Evolutionary conservation across 768 basidiomycete species (phyloP), one percentile per base, ranked within the genome.

Genomic region (Kwoniella bestiolae): DNA sequence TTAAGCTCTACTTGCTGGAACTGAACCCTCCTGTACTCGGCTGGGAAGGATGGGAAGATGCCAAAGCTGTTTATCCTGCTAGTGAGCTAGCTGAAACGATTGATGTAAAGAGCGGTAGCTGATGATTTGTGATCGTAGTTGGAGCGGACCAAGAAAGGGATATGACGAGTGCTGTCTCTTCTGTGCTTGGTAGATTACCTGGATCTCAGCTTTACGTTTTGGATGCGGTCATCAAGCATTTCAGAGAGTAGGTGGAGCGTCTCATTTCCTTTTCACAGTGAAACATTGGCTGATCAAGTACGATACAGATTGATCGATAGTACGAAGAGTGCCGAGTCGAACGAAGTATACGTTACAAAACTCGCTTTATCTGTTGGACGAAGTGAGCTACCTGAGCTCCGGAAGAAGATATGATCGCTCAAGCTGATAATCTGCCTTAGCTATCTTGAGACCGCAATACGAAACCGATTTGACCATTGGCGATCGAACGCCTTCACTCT

Each of bases 1-100:
- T 94, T 75, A 97, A 94, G 82, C 82, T 98, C 14, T 97, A 92
- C 91, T 78, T 89, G 25, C 84, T 96, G n/a, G 94, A 98, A 79
- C 85, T 98, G 28, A 88, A 92, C 75, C 91, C 92, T 7, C 93
- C 95, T 28, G 79, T 96, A 11, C 86, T 87, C 18, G 82, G 90
- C 51, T 95, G 89, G 84, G 92, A 94, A 73, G 87, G 90, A 49
- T 98, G 94, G 91, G 92, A 94, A 46, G 94, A 96, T 31, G 84
- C 94, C 66, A 86, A 91, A 60, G 89, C 87, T 68, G 69, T 96
- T n/a, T 97, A 96, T 74, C 92, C 92, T 5, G 85, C 83, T 35
- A 86, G 85, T 85, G 53, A 31, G 84, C 72, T 35, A 35, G 49
- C 47, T 31, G 25, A 5, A 26, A 34, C 3, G 2, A 18, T 55